These are phyloP conservation scores for Dalbergia cochinchinensis DNA, from an alignment of 306 rosid species.

Conservation along the genomic window DNA sequence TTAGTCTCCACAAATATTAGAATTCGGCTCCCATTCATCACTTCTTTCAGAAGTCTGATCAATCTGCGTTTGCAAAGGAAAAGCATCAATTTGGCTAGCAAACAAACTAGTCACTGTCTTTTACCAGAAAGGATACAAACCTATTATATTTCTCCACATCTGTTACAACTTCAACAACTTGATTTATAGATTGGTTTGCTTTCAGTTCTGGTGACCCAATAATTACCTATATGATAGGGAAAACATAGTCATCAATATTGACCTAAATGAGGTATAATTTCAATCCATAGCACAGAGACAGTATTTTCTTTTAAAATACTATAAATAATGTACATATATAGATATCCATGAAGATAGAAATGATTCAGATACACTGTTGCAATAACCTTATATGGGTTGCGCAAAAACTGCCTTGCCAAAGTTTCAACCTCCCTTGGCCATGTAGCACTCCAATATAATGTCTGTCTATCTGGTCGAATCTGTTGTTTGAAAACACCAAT, in stretches of 20 bases:
- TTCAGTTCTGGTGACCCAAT: slow-evolving; percentile 86
- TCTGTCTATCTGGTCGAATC: slow-evolving; percentile 99
- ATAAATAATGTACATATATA: background rate
- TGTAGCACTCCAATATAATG: slow-evolving; percentile 98
- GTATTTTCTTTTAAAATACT: background rate
- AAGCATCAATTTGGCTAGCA: slow-evolving; percentile 39
- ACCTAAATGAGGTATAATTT: slow-evolving; percentile 11
- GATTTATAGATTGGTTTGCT: slow-evolving; percentile 92
- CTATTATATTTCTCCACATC: slow-evolving; percentile 88
- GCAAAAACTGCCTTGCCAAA: slow-evolving; percentile 91
- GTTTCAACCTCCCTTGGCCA: slow-evolving; percentile 99
- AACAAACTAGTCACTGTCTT: slow-evolving; percentile 2
- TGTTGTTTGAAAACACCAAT: slow-evolving; percentile 51
- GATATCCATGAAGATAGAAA: slow-evolving; percentile 26
- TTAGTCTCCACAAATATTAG: slow-evolving; percentile 92
- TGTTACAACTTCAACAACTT: slow-evolving; percentile 80
- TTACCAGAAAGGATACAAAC: slow-evolving; percentile 55
- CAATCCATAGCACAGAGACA: slow-evolving; percentile 5
- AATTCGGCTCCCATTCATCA: slow-evolving; percentile 78
- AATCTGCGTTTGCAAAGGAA: slow-evolving; percentile 64
- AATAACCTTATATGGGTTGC: slow-evolving; percentile 81
- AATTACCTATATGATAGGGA: slow-evolving; percentile 60
- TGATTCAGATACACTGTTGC: slow-evolving; percentile 9
- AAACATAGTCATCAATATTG: slow-evolving; percentile 32
- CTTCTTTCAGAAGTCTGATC: slow-evolving; percentile 79